Percentiles rank a stretch among this genome's conserved stretches.
Conservation (phyloP, 106 monocot species). For the Dendrobium chrysotoxum region DNA sequence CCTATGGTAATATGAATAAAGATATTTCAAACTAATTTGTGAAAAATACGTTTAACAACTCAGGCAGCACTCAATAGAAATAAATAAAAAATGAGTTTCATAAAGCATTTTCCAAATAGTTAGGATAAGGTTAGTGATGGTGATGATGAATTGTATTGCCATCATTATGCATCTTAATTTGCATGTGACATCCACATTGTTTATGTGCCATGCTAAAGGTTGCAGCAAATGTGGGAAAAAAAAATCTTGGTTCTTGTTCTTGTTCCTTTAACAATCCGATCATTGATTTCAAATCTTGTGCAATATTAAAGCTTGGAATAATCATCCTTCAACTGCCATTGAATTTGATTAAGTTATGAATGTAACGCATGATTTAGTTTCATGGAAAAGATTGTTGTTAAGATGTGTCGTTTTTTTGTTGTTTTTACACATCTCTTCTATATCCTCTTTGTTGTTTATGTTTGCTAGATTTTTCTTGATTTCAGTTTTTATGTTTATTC, state of each 20-base stretch:
- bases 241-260: background rate
- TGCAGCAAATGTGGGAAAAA: background rate
- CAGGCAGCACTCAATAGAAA: background rate
- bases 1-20: no score
- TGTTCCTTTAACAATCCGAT: background rate
- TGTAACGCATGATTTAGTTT: background rate
- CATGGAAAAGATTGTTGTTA: background rate
- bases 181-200: background rate
- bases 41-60: no score
- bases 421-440: background rate
- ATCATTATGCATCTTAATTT: background rate
- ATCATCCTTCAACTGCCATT: background rate
- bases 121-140: no score
- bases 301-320: background rate
- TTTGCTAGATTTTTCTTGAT: no score
- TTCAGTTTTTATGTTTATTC: no score
- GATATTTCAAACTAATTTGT: no score
- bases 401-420: background rate
- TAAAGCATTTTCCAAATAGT: no score
- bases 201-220: background rate
- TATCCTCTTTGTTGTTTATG: background rate
- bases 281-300: background rate
- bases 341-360: background rate
- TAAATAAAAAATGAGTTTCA: background rate
- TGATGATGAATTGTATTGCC: background rate